Percentiles rank a stretch among this genome's conserved stretches.
Evolutionary conservation across 2,329 filamentous ascomycete genomes (phyloP).

Genomic region (Hymenoscyphus scutula): DNA sequence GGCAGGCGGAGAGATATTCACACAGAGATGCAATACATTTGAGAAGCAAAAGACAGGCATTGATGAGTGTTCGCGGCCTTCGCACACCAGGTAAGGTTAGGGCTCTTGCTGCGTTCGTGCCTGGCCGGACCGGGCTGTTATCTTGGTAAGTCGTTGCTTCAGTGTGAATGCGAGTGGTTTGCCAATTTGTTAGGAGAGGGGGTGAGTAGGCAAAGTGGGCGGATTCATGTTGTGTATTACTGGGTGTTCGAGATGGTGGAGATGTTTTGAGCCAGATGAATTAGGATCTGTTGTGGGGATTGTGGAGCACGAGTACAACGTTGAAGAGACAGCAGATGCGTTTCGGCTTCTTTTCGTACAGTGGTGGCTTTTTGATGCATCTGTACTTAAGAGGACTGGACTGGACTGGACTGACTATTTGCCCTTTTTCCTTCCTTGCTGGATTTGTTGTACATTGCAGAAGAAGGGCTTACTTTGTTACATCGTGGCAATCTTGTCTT

Average conservation of each 20-base stretch:
- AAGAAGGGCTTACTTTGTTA: background rate
- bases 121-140: constrained; percentile 14
- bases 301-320: background rate
- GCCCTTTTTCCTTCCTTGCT: background rate
- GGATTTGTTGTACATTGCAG: constrained; percentile 6
- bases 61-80: background rate
- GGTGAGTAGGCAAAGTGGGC: background rate
- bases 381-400: constrained; percentile 15
- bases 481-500: constrained; percentile 9
- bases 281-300: constrained; percentile 5
- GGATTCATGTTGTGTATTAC: background rate
- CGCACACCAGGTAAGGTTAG: background rate
- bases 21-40: background rate
- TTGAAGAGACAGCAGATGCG: background rate
- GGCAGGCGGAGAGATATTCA: constrained; percentile 26
- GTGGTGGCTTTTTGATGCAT: constrained; percentile 11
- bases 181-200: background rate
- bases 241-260: constrained; percentile 11
- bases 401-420: constrained; percentile 7
- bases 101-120: constrained; percentile 20
- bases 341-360: constrained; percentile 16
- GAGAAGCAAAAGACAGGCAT: background rate
- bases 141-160: background rate
- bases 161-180: background rate
- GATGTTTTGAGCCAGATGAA: constrained; percentile 2